A percentile compares a stretch with the other conserved stretches of the same genome.
Conservation (phyloP, 129 eudicot genomes). For the Tagetes erecta region DNA sequence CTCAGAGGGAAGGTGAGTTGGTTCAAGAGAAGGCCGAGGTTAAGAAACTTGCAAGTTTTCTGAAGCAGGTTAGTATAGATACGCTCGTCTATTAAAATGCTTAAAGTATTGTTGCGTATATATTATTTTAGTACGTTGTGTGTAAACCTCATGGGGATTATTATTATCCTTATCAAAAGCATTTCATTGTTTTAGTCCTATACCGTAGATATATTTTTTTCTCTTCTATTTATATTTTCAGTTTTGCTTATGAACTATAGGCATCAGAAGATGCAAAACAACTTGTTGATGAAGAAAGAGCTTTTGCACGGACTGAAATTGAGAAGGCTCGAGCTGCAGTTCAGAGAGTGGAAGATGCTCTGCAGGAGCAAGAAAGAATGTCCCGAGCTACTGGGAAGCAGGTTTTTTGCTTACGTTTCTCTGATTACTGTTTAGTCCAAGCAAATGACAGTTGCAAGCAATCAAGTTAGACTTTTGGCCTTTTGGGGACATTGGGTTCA, state of each 20-base stretch:
- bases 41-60: conserved; percentile 69
- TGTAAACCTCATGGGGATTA: conserved; percentile 2
- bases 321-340: conserved; percentile 97
- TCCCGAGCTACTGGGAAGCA: conserved; percentile 88
- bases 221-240: conserved; percentile 1
- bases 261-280: conserved; percentile 97
- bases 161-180: conserved; percentile 6
- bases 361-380: conserved; percentile 84
- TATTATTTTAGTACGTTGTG: background rate
- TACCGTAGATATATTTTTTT: background rate
- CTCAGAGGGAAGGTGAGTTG: conserved; percentile 79
- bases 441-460: too few species aligned
- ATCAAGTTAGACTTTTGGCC: too few species aligned
- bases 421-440: too few species aligned
- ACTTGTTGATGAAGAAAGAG: conserved; percentile 96
- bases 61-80: conserved; percentile 59
- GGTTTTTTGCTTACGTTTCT: conserved; percentile 34
- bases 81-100: background rate
- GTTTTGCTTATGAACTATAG: conserved; percentile 33
- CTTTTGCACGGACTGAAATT: conserved; percentile 82
- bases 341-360: conserved; percentile 98
- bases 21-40: conserved; percentile 74
- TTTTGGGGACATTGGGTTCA: too few species aligned
- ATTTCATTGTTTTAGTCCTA: background rate
- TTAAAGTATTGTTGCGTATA: conserved; percentile 4